Percentiles rank a stretch among this genome's conserved stretches.
phyloP scores from a whole-genome alignment of 441 rosid genomes.

The Gossypium davidsonii region DNA sequence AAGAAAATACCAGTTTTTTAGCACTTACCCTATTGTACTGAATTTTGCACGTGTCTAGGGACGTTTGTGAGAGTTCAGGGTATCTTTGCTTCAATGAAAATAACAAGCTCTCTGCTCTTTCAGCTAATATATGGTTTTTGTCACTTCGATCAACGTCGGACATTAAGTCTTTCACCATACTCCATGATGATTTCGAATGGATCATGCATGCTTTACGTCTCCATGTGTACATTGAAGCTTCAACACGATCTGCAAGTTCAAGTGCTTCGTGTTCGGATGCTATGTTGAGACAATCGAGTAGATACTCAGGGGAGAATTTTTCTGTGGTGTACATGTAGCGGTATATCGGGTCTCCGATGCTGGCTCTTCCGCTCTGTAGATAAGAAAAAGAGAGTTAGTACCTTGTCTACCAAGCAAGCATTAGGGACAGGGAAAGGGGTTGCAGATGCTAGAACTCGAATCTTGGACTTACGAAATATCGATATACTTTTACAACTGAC shows the following conservation, averaged over 20 bases:
- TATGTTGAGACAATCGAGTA: constrained; percentile 45
- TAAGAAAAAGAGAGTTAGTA: background rate
- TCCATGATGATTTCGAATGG: constrained; percentile 60
- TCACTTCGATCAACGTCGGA: constrained; percentile 49
- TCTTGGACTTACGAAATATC: background rate
- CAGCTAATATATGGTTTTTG: constrained; percentile 54
- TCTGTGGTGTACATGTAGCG: constrained; percentile 38
- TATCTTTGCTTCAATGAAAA: constrained; percentile 60
- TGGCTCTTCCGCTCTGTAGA: constrained; percentile 50
- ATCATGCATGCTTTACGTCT: constrained; percentile 58
- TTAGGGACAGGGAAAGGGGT: background rate
- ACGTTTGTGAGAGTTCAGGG: constrained; percentile 65
- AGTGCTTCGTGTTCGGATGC: constrained; percentile 65
- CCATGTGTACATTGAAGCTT: constrained; percentile 68
- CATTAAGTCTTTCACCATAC: constrained; percentile 51
- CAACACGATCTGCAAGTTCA: constrained; percentile 57
- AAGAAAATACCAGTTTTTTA: background rate
- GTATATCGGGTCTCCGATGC: constrained; percentile 62
- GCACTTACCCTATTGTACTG: constrained; percentile 49
- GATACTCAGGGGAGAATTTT: constrained; percentile 50
- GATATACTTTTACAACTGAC: background rate
- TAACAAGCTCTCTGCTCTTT: constrained; percentile 56
- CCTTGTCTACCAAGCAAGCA: background rate
- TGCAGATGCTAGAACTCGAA: background rate
- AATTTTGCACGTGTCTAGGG: constrained; percentile 66